A percentile compares a stretch with the other conserved stretches of the same genome.
phyloP scores from a whole-genome alignment of 331 rosid genomes.

The Acacia concinna region DNA sequence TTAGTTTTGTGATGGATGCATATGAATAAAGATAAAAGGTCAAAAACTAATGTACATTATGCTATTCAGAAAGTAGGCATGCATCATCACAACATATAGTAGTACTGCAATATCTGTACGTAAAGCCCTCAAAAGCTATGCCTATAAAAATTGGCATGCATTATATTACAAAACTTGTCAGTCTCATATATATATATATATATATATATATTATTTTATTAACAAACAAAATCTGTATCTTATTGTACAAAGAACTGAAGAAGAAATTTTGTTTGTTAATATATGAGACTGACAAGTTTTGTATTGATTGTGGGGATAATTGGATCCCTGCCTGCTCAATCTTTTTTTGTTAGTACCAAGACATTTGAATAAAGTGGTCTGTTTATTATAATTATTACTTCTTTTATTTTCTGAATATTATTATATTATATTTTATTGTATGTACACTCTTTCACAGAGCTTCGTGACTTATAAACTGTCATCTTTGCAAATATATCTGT shows the following conservation, averaged over 20 bases:
- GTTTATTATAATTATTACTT: neutral
- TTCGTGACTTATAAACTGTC: neutral
- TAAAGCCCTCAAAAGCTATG: slow-evolving; percentile 11
- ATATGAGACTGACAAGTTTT: neutral
- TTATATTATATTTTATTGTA: neutral
- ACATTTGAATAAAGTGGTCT: neutral
- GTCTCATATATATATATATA: neutral
- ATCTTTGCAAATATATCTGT: neutral
- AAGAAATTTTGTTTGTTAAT: neutral
- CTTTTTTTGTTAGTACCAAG: neutral
- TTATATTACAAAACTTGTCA: neutral
- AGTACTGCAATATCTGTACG: slow-evolving; percentile 2
- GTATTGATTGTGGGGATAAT: neutral
- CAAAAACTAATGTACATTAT: neutral
- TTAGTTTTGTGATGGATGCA: neutral
- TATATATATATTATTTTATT: too few relatives aligned
- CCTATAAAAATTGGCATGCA: neutral
- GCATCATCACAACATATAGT: neutral
- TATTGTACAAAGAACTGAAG: neutral
- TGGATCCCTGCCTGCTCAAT: neutral
- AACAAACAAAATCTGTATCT: neutral
- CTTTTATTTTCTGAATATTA: neutral
- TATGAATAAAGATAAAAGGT: neutral
- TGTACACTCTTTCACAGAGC: neutral
- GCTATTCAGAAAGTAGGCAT: neutral